Percentiles rank a stretch among this genome's conserved stretches.
These are phyloP conservation scores for Nannizziopsis barbatae DNA, from an alignment of 2,329 filamentous ascomycete genomes.

Conservation along the genomic window DNA sequence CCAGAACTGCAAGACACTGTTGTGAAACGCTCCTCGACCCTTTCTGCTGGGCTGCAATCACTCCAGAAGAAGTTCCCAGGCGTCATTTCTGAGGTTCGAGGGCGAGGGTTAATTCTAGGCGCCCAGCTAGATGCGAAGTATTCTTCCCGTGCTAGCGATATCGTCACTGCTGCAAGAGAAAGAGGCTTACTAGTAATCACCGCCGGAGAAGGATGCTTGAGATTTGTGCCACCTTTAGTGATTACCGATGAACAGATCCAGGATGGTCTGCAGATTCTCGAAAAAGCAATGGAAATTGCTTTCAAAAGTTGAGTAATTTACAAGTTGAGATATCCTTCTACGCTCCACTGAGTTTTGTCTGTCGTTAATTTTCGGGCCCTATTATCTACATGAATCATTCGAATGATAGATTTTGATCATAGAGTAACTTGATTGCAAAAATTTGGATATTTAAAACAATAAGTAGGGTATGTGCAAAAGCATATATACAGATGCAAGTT, in stretches of 20 bases:
- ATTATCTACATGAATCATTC: not conserved
- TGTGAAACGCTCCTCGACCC: slow-evolving; percentile 51
- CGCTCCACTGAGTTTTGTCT: not conserved
- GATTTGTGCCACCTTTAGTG: slow-evolving; percentile 79
- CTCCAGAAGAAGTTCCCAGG: slow-evolving; percentile 54
- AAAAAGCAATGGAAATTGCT: slow-evolving; percentile 51
- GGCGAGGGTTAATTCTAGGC: slow-evolving; percentile 74
- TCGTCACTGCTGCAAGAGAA: slow-evolving; percentile 79
- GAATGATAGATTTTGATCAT: too few relatives aligned
- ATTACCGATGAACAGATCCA: slow-evolving; percentile 73
- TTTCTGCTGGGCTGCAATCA: slow-evolving; percentile 47
- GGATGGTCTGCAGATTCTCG: slow-evolving; percentile 63
- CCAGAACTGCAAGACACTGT: slow-evolving; percentile 60
- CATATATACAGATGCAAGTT: too few relatives aligned
- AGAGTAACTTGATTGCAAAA: too few relatives aligned
- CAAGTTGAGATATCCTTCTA: not conserved
- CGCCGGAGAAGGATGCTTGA: slow-evolving; percentile 78
- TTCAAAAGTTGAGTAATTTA: slow-evolving; percentile 24
- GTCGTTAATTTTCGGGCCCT: not conserved
- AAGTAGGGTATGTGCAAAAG: too few relatives aligned
- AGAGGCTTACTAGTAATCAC: slow-evolving; percentile 83
- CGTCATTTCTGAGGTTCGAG: slow-evolving; percentile 66
- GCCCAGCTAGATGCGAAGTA: slow-evolving; percentile 65
- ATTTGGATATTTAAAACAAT: too few relatives aligned
- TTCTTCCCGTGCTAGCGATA: slow-evolving; percentile 40